Evolutionary conservation across 345 rosid genomes (phyloP), one percentile per base, ranked within the genome.

Genomic region (Bruguiera sexangula): DNA sequence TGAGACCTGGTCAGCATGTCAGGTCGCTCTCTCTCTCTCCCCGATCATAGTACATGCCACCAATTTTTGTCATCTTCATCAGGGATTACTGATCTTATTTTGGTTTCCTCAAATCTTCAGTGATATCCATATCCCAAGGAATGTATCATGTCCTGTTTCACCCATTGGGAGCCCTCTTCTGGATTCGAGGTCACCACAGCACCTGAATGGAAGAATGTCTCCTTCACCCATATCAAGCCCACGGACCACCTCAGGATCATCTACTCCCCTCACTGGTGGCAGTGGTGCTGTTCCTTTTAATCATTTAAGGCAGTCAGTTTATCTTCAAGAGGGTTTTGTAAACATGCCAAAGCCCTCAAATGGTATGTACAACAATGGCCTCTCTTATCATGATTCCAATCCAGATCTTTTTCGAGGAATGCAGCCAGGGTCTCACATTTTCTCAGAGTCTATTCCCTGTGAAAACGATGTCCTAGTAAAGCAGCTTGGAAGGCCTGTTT

Each of bases 161-260:
- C 87, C 91, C 13, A 75, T 83, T 34, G 87, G 91, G 72, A 86
- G 91, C 81, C 91, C 88, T 46, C 86, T 81, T 57, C 75, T 81
- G 50, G 81, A 72, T 70, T 68, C 87, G 63, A 84, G 87, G 71
- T 85, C 87, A 6, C 87, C 87, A 0, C 86, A 76, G 62, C 77
- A 79, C 66, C 76, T 82, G 55, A 84, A 76, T 34, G 91, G 87
- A 72, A 86, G 84, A 71, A 79, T 81, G 84, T 86, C 91, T 60
- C 87, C 90, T 57, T 84, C 90, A 46, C 90, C 88, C 2, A 82
- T 86, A 59, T 79, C 91, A 46, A 86, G 88, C 74, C 91, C 91
- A 0, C 73, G 84, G 66, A 78, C 88, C 9, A 67, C 84, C 66
- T 84, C 90, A 60, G 90, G 88, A 46, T 70, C 91, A 16, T 86